Evolutionary conservation across 352 stramenopile species (phyloP), one percentile per base, ranked within the genome.

Genomic region (Phytophthora colocasiae): DNA sequence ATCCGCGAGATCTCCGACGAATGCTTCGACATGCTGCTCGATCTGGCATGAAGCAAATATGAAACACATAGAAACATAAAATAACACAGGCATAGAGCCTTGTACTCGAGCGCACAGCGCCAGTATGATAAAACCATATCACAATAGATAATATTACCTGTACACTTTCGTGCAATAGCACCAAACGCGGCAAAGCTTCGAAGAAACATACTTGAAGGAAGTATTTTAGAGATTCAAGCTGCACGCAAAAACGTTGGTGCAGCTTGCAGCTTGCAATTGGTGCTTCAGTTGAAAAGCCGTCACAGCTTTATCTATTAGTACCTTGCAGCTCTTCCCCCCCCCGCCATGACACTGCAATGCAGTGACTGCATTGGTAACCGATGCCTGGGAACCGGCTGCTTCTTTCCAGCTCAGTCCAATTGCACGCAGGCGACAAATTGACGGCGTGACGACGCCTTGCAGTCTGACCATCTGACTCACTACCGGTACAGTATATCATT

Each of bases 1-100:
- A 90, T 95, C 61, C 84, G 85, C 34, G 69, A 90, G 67, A 75
- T 91, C 55, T 91, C 84, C 38, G 86, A 95, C 69, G 81, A 93
- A 63, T 85, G 77, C 59, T 95, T 95, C 55, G 86, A 95, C 69
- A 76, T 83, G 75, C 75, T 95, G 56, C 72, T 95, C 15, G 86
- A 95, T 69, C 63, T 95, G 58, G 84, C 83, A 31, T 95, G 65
- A 29, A 49, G 32, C 51, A 71, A 36, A 74, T 45, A 59, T 69
- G 53, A 70, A 73, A 70, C 58, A 48, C 14, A 58, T 69, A 69
- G 65, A 73, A 70, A 74, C 47, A 66, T 60, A 75, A 66, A 41
- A 53, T 67, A 64, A 59, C 36, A 72, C 50, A 68, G 56, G 57
- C 52, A 38, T 36, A 72, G 40, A 49, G 40, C 54, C 66, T 55